Evolutionary conservation across 1,139 yeast species (phyloP).

Genomic region (Pichia sp.): DNA sequence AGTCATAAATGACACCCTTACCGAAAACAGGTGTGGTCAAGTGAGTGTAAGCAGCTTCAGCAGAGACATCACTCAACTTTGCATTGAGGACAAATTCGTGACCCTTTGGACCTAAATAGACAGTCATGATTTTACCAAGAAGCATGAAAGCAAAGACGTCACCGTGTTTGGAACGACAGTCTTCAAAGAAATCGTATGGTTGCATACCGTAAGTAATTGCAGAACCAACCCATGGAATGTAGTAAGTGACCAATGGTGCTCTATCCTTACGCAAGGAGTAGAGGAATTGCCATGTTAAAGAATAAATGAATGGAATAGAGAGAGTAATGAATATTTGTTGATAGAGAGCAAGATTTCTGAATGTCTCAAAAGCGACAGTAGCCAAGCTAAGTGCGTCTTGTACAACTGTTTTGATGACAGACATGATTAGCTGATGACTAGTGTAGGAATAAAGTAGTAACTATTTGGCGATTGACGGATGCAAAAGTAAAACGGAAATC

Average conservation of each 20-base stretch:
- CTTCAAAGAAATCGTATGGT: slow-evolving; percentile 83
- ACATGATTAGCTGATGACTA: slow-evolving; percentile 14
- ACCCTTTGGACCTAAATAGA: slow-evolving; percentile 93
- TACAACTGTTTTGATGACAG: slow-evolving; percentile 19
- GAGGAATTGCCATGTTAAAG: slow-evolving; percentile 61
- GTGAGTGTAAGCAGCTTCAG: slow-evolving; percentile 93
- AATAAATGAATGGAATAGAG: slow-evolving; percentile 48
- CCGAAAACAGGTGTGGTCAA: slow-evolving; percentile 97
- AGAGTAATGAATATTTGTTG: slow-evolving; percentile 35
- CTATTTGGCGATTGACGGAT: too few species aligned
- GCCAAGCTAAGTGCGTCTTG: slow-evolving; percentile 12
- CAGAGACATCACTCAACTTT: slow-evolving; percentile 81
- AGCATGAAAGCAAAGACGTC: slow-evolving; percentile 86
- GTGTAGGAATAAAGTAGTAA: not conserved
- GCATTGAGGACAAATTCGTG: slow-evolving; percentile 95
- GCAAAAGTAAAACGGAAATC: too few species aligned
- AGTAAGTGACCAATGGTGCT: slow-evolving; percentile 84
- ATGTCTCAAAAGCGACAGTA: slow-evolving; percentile 5
- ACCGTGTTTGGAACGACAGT: slow-evolving; percentile 75
- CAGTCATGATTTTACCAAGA: slow-evolving; percentile 91
- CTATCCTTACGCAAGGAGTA: slow-evolving; percentile 71
- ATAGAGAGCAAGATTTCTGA: slow-evolving; percentile 13
- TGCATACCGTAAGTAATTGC: slow-evolving; percentile 85
- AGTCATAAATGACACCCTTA: slow-evolving; percentile 93
- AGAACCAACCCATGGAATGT: slow-evolving; percentile 95